Evolutionary conservation across 495 filamentous ascomycete species (phyloP).

Genomic region (Cryomyces minteri): DNA sequence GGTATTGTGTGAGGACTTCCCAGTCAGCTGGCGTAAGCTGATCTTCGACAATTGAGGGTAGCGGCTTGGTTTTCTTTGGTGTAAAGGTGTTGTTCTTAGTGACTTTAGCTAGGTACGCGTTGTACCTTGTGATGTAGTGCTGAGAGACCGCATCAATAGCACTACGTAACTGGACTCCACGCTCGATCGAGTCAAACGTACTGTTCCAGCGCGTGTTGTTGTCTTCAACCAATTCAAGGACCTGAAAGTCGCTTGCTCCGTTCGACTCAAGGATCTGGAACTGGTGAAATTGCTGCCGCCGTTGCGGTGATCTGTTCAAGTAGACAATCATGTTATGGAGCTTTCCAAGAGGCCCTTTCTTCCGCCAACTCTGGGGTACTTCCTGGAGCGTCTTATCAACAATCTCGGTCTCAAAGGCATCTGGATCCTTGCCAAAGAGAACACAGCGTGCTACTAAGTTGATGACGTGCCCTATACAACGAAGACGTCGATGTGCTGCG

Average conservation of each 20-base stretch:
- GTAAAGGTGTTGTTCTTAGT: too few species aligned
- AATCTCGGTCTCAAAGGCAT: not conserved
- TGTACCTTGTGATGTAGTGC: not conserved
- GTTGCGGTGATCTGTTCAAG: conserved; percentile 3
- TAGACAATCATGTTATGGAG: conserved; percentile 6
- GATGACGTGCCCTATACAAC: conserved; percentile 4
- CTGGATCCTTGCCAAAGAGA: conserved; percentile 1
- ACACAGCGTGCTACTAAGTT: conserved; percentile 3
- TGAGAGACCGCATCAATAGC: conserved; percentile 1
- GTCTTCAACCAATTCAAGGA: conserved; percentile 1
- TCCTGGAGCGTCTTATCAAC: not conserved
- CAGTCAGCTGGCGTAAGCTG: conserved; percentile 1
- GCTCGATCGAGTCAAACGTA: conserved; percentile 1
- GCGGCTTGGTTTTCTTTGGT: too few species aligned
- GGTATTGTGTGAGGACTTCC: conserved; percentile 2
- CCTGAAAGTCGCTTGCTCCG: not conserved
- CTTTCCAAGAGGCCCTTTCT: conserved; percentile 5
- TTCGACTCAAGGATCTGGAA: not conserved
- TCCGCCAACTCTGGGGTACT: conserved; percentile 2
- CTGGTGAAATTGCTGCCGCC: not conserved
- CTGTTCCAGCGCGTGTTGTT: conserved; percentile 7
- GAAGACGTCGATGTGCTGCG: too few species aligned
- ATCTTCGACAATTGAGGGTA: not conserved
- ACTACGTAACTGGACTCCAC: conserved; percentile 2
- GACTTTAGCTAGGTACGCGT: too few species aligned